Base-by-base conservation (phyloP, 2,329 filamentous ascomycete species). In the Alternaria alternata region DNA sequence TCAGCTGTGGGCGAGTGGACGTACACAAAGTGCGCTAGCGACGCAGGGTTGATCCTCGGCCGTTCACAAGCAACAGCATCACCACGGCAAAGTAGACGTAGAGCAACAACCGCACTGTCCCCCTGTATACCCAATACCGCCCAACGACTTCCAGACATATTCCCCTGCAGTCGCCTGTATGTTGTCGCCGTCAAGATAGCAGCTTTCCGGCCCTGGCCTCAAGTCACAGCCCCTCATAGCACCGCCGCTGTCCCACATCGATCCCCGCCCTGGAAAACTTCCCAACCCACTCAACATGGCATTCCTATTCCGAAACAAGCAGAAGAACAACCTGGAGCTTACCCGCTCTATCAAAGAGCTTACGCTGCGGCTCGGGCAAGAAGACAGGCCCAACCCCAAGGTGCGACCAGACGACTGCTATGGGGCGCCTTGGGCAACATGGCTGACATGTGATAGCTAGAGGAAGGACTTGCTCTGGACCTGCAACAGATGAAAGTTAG, bases 401-500 rank as follows among this genome's bases (percentile, higher is more conserved):
- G 87, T 89, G 69, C 47, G 69, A 26, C 28, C 22, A 52, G 46
- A 51, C 28, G 46, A 46, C 59, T 24, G 46, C 41, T 24, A 34
- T 38, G 43, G 26, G 46, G 41, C 34, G 26, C 51, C 51, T 41
- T 51, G 39, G 42, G 63, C 41, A 38, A 48, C 32, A 39, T 54
- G 55, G 65, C 66, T 77, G 55, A 71, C 69, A 39, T 62, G 54
- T 48, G 38, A 51, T 71, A 97, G 93, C 86, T 89, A 63, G 87
- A 88, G 72, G 94, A 98, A 75, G 94, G 97, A 75, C 85, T 96
- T 64, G 90, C 92, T 49, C 92, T 93, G 75, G 89, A 94, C 69
- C 86, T 99, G 65, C 86, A 86, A 53, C 92, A 96, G 78, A 96
- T 98, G 90, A 98, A 98, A 80, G 83, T 93, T 65, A 88, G 95